Evolutionary conservation across 78 protist genomes (phyloP), one percentile per base, ranked within the genome.

Genomic region (Dictyostelium firmibasis): DNA sequence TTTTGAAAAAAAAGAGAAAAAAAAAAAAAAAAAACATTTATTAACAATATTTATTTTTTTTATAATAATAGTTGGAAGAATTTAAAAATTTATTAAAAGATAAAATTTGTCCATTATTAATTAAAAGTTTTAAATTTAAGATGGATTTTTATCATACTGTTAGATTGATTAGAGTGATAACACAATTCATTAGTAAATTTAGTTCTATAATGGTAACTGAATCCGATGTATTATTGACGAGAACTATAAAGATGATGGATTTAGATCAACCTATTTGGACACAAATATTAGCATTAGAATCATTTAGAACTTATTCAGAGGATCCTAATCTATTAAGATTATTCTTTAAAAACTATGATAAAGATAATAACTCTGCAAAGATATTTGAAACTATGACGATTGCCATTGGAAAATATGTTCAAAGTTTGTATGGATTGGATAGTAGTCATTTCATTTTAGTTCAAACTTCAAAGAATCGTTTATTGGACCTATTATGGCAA

Each of bases 31-130:
- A n/a, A n/a, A n/a, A 79, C 27, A 7, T 60, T 53, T 53, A 53
- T 67, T 67, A 16, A 60, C 10, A 9, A 23, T 23, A 10, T 10
- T 35, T 23, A 20, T 76, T n/a, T 35, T 67, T 89, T 25, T 38
- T 31, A 35, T 64, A 4, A 6, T 23, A 25, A n/a, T 18, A 91
- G 87, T 25, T 92, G 27, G 91, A 85, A 38, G 96, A 93, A 62
- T 93, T 93, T 77, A 86, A 72, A 81, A 50, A 29, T n/a, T n/a
- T 93, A 72, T 57, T 93, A 35, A 93, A 93, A 57, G 96, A 93
- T 74, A 84, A 77, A 75, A 79, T 93, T 33, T 93, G 96, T 77
- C 96, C 96, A 38, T 82, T 93, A 41, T 72, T 93, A 77, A 93
- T 93, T 16, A 93, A 93, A 43, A 43, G 43, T 27, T 93, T 93